phyloP scores from a whole-genome alignment of 2,329 filamentous ascomycete species.

The Fonsecaea pedrosoi region DNA sequence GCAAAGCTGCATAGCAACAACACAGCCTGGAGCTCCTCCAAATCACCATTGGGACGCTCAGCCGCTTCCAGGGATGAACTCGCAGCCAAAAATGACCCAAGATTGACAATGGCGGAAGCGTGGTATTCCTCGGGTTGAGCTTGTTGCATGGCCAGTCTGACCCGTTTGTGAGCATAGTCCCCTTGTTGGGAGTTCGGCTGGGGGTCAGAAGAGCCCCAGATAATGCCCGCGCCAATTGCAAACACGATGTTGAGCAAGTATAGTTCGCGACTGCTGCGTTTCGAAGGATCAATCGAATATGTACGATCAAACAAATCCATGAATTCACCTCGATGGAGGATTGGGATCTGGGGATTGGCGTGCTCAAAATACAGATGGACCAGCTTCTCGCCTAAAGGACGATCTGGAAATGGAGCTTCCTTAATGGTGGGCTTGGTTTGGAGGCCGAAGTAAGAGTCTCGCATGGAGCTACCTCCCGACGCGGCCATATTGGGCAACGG shows the following conservation, averaged over 20 bases:
- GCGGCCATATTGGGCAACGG: conserved; percentile 57
- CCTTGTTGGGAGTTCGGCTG: conserved; percentile 42
- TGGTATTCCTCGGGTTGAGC: conserved; percentile 93
- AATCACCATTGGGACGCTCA: conserved; percentile 77
- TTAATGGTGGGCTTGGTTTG: conserved; percentile 89
- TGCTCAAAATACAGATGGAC: conserved; percentile 92
- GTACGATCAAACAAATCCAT: conserved; percentile 85
- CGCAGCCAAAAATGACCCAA: conserved; percentile 81
- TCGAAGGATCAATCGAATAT: conserved; percentile 71
- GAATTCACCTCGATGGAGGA: conserved; percentile 87
- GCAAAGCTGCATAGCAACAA: conserved; percentile 90
- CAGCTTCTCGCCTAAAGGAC: conserved; percentile 73
- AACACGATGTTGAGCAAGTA: conserved; percentile 98
- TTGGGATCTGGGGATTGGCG: conserved; percentile 93
- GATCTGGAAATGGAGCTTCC: conserved; percentile 81
- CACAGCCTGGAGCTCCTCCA: conserved; percentile 94
- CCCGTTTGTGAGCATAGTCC: conserved; percentile 51
- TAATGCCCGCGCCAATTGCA: conserved; percentile 92
- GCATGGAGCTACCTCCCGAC: conserved; percentile 77
- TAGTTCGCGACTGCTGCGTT: conserved; percentile 77
- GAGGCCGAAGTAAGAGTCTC: conserved; percentile 96
- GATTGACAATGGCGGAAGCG: conserved; percentile 87
- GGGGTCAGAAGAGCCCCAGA: conserved; percentile 59
- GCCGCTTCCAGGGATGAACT: conserved; percentile 63
- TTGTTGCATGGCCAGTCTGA: conserved; percentile 65